Evolutionary conservation across 148 eudicot genomes (phyloP).

Genomic region (Dysphania ambrosioides): DNA sequence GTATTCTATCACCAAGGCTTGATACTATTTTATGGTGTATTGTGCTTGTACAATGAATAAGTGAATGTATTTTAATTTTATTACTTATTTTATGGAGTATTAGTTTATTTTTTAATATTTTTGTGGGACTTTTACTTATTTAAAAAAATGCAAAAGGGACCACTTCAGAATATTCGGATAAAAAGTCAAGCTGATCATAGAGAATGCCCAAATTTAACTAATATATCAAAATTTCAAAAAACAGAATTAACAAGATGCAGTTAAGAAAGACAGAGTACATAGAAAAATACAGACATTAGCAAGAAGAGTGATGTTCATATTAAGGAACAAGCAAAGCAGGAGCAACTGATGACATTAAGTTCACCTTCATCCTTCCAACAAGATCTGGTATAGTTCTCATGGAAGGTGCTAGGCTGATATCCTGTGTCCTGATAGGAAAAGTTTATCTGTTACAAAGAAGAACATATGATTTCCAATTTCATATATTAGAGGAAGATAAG

Average conservation of each 20-base stretch:
- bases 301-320: neutral
- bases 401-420: too few species aligned
- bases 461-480: too few species aligned
- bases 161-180: too few species aligned
- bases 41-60: neutral
- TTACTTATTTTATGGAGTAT: too few species aligned
- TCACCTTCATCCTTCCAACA: constrained; percentile 1
- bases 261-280: neutral
- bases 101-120: neutral
- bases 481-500: neutral
- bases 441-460: too few species aligned
- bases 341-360: constrained; percentile 8
- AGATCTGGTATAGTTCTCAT: too few species aligned
- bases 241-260: neutral
- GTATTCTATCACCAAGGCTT: too few species aligned
- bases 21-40: neutral
- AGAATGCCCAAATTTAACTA: neutral
- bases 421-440: too few species aligned
- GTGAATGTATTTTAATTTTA: neutral
- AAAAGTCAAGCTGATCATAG: neutral
- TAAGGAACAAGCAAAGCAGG: neutral
- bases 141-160: neutral
- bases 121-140: neutral
- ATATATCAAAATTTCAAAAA: neutral
- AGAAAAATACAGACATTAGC: neutral